phyloP scores from a whole-genome alignment of 805 yeast species.

The Candida ortonii region DNA sequence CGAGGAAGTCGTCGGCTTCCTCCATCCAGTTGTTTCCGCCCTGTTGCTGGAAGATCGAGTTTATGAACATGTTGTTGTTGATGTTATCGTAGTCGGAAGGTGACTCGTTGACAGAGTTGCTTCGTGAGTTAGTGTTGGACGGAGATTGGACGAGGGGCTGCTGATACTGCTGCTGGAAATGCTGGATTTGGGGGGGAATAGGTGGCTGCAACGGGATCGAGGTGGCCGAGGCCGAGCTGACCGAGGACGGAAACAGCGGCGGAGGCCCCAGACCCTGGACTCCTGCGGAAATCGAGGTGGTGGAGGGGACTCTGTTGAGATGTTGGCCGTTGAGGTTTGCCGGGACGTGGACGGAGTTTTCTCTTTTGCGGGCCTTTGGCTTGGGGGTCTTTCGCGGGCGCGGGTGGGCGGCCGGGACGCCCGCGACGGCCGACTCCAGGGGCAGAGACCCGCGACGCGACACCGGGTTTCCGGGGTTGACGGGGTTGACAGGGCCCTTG shows the following conservation, averaged over 20 bases:
- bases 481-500: neutral
- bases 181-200: constrained; percentile 5
- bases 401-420: constrained; percentile 3
- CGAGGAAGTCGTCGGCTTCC: constrained; percentile 81
- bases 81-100: constrained; percentile 25
- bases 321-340: neutral
- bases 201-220: constrained; percentile 3
- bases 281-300: constrained; percentile 27
- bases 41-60: constrained; percentile 72
- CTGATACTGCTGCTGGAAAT: constrained; percentile 8
- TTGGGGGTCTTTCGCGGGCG: constrained; percentile 6
- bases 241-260: constrained; percentile 24
- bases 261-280: constrained; percentile 27
- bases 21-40: constrained; percentile 86
- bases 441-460: neutral
- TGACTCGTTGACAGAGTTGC: constrained; percentile 19
- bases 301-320: constrained; percentile 9
- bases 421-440: constrained; percentile 7
- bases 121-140: constrained; percentile 16
- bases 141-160: constrained; percentile 16
- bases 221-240: constrained; percentile 2
- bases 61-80: constrained; percentile 33
- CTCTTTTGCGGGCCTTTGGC: constrained; percentile 10
- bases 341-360: neutral
- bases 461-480: neutral